Conservation (phyloP, 176 grass and related monocot species). For the Aegilops sharonensis region DNA sequence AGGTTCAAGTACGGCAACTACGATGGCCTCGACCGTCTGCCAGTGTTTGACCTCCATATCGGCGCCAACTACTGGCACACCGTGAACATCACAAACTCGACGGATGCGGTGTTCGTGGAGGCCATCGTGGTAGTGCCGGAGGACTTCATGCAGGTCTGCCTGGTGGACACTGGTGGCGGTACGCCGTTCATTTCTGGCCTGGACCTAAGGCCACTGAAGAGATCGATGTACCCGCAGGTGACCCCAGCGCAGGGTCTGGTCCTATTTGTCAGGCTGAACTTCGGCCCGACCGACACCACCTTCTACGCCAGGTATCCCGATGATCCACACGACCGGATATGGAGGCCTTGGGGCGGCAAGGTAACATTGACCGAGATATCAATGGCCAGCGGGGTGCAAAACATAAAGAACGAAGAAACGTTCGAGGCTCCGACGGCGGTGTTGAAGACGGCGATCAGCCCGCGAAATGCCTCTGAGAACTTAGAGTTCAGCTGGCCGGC, state of each 20-base stretch:
- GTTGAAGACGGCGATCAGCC: constrained; percentile 46
- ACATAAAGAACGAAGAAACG: accelerated
- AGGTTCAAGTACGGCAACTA: constrained; percentile 57
- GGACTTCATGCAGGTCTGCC: constrained; percentile 41
- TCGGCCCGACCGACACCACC: neutral
- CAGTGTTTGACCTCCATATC: constrained; percentile 48
- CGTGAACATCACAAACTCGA: constrained; percentile 14
- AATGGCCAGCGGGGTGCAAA: neutral
- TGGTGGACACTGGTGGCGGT: constrained; percentile 43
- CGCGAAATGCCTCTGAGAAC: constrained; percentile 24
- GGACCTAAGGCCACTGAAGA: constrained; percentile 49
- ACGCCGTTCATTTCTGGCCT: constrained; percentile 65
- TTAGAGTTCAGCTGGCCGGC: neutral
- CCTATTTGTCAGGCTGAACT: neutral
- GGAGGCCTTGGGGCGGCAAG: neutral
- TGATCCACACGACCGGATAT: constrained; percentile 31
- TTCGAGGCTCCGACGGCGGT: constrained; percentile 35
- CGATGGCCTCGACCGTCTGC: neutral
- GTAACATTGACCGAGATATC: neutral
- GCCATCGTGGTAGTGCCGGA: neutral
- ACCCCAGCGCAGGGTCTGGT: constrained; percentile 16
- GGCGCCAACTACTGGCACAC: constrained; percentile 28
- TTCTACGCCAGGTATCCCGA: constrained; percentile 30
- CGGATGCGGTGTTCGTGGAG: neutral
- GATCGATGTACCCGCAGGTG: neutral